Evolutionary conservation across 108 stramenopile genomes (phyloP).

Genomic region (Skeletonema potamos): DNA sequence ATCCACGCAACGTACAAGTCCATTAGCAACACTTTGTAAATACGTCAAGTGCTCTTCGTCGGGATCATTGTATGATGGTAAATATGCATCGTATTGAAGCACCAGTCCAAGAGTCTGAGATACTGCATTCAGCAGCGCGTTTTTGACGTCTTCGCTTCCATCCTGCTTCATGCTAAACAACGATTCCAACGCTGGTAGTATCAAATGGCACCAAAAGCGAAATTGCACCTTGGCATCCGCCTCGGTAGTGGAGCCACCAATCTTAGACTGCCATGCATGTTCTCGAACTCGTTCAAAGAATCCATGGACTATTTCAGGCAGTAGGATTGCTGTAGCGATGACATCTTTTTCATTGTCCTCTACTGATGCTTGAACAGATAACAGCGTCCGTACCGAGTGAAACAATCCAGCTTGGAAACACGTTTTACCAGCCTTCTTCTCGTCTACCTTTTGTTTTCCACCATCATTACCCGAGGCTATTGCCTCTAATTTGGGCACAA

Average conservation of each 20-base stretch:
- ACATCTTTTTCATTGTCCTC: not conserved
- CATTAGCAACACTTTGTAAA: conserved; percentile 40
- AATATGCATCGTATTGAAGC: conserved; percentile 64
- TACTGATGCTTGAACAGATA: not conserved
- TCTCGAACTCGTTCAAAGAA: conserved; percentile 26
- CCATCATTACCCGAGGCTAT: not conserved
- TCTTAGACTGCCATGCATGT: not conserved
- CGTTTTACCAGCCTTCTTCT: not conserved
- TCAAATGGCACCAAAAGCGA: conserved; percentile 32
- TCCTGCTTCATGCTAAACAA: not conserved
- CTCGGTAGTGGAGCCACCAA: conserved; percentile 7
- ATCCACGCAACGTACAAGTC: conserved; percentile 3
- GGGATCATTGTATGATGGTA: conserved; percentile 59
- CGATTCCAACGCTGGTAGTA: conserved; percentile 17
- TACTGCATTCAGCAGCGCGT: conserved; percentile 24
- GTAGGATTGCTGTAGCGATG: conserved; percentile 3
- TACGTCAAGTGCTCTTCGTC: conserved; percentile 47
- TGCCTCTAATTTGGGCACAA: not conserved
- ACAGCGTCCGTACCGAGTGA: not conserved
- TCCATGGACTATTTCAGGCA: conserved; percentile 19
- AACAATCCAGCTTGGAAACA: not conserved
- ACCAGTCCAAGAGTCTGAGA: conserved; percentile 40
- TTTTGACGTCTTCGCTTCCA: not conserved
- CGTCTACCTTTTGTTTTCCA: not conserved
- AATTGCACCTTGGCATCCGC: conserved; percentile 33